Percentiles rank a stretch among this genome's conserved stretches.
Evolutionary conservation across 148 eudicot species (phyloP).

Genomic region (Suaeda aralocaspica): DNA sequence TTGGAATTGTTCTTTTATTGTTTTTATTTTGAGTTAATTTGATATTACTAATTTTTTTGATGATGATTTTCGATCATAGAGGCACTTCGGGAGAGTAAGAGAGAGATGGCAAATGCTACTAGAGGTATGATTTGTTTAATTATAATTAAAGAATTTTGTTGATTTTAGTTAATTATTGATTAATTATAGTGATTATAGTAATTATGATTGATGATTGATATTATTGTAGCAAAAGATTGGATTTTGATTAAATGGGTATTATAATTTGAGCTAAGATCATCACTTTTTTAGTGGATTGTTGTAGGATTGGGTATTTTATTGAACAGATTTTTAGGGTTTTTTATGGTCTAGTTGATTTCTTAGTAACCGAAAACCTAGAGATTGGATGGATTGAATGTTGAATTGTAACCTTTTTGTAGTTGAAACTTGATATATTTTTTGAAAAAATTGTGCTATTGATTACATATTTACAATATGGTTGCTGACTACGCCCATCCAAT

Average conservation of each 20-base stretch:
- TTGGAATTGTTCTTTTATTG: background rate
- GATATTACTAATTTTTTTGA: slow-evolving; percentile 1
- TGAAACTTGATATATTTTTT: background rate
- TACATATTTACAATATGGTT: background rate
- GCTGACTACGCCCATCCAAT: too few species aligned
- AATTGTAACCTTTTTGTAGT: background rate
- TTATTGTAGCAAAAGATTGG: background rate
- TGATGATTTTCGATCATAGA: slow-evolving; percentile 37
- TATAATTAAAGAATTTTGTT: background rate
- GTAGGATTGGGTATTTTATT: background rate
- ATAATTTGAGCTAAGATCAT: slow-evolving; percentile 6
- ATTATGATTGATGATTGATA: background rate
- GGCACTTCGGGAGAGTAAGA: slow-evolving; percentile 84
- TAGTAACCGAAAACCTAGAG: background rate
- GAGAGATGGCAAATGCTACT: slow-evolving; percentile 91
- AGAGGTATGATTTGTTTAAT: slow-evolving; percentile 49
- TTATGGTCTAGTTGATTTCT: background rate
- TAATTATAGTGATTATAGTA: background rate
- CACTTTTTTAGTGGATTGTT: background rate
- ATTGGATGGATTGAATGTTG: background rate
- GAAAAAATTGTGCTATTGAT: too few species aligned
- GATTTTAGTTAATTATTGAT: background rate
- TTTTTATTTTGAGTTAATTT: background rate
- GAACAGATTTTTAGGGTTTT: background rate
- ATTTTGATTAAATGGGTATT: background rate